Percentiles rank a stretch among this genome's conserved stretches.
These are phyloP conservation scores for Neurospora sublineolata DNA, from an alignment of 495 filamentous ascomycete genomes.

Conservation along the genomic window DNA sequence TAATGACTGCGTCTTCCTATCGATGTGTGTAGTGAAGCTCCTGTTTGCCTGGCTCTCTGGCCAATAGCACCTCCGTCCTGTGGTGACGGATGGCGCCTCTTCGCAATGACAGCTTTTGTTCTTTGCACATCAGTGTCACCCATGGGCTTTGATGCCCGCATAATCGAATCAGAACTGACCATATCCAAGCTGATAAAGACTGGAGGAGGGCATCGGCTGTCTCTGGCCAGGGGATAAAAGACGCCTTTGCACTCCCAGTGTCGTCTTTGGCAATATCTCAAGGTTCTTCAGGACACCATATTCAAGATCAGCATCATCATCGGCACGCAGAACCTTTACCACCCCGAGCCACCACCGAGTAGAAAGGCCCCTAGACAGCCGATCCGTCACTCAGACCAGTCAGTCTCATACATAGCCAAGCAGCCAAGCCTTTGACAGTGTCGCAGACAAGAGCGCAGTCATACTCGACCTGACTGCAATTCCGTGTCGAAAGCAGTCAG, in stretches of 20 bases:
- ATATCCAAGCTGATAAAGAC: neutral
- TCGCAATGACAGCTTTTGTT: neutral
- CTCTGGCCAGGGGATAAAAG: neutral
- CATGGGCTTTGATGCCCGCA: neutral
- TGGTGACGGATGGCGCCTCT: neutral
- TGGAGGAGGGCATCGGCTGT: neutral
- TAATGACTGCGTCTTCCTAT: neutral
- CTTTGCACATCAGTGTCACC: neutral
- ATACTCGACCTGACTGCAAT: neutral
- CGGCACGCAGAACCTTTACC: neutral
- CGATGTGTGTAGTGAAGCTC: neutral
- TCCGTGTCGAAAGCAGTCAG: neutral
- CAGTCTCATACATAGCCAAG: neutral
- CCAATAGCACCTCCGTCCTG: neutral
- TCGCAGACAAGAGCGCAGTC: neutral
- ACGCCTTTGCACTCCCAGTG: neutral
- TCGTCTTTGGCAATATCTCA: neutral
- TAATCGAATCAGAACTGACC: neutral
- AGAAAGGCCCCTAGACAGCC: neutral
- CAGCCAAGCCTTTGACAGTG: neutral
- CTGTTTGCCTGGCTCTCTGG: neutral
- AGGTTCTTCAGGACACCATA: neutral
- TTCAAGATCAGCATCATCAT: neutral
- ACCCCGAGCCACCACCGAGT: neutral
- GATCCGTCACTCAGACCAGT: neutral